A percentile compares a stretch with the other conserved stretches of the same genome.
phyloP scores from a whole-genome alignment of 83 land plant genomes.

The Diphasiastrum complanatum region DNA sequence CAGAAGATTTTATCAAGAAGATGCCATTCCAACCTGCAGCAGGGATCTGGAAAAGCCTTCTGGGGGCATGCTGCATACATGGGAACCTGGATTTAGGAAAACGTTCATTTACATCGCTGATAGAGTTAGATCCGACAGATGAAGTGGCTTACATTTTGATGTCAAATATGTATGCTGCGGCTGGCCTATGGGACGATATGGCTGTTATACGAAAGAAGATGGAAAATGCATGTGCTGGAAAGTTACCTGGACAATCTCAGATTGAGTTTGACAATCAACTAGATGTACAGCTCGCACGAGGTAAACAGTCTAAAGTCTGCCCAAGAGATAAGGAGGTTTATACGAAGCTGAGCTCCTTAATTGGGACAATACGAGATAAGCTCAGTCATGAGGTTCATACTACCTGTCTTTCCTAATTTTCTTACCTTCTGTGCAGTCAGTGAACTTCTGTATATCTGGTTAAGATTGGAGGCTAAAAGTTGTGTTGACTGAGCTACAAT shows the following conservation, averaged over 20 bases:
- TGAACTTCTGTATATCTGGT: too few species aligned
- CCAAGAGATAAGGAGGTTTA: too few species aligned
- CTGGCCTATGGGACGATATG: conserved; percentile 34
- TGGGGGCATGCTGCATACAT: conserved; percentile 44
- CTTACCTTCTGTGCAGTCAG: too few species aligned
- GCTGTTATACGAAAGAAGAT: conserved; percentile 27
- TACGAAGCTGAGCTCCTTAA: too few species aligned
- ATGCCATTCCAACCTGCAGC: conserved; percentile 20
- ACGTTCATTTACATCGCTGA: conserved; percentile 21
- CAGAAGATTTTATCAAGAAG: conserved; percentile 35
- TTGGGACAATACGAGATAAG: too few species aligned
- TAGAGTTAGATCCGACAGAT: conserved; percentile 34
- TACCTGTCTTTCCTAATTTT: too few species aligned
- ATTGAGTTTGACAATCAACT: conserved; percentile 28
- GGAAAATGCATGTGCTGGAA: conserved; percentile 29
- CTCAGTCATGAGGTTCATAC: too few species aligned
- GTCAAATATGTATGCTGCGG: conserved; percentile 38
- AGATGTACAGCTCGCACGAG: conserved; percentile 27
- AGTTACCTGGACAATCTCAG: conserved; percentile 40
- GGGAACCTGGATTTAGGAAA: conserved; percentile 32
- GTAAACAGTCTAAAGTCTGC: too few species aligned
- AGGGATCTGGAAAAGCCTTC: conserved; percentile 34
- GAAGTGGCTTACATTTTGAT: conserved; percentile 34
- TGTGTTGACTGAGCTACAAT: too few species aligned
- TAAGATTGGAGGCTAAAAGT: too few species aligned